Evolutionary conservation across 2,329 filamentous ascomycete species (phyloP).

Genomic region (Colletotrichum brevisporum): DNA sequence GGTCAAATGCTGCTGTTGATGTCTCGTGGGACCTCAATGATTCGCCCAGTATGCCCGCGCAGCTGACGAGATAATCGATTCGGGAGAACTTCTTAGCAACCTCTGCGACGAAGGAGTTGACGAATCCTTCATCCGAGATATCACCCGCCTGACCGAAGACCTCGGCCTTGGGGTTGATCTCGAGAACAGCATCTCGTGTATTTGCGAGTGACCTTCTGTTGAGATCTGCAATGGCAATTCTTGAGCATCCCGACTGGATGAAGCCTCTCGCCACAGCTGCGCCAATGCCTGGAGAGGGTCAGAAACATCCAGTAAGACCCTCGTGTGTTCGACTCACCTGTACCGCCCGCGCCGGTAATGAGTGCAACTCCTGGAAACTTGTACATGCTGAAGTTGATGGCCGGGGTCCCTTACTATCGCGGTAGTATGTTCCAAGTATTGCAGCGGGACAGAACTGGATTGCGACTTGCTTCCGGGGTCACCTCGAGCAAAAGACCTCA

Average conservation of each 20-base stretch:
- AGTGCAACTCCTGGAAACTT: conserved; percentile 60
- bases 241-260: conserved; percentile 62
- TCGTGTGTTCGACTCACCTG: conserved; percentile 48
- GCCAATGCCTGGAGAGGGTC: conserved; percentile 63
- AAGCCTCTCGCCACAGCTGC: conserved; percentile 67
- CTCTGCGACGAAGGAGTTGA: conserved; percentile 53
- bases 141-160: conserved; percentile 58
- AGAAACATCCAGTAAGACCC: background rate
- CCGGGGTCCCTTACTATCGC: background rate
- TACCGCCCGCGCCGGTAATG: conserved; percentile 63
- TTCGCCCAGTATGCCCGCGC: conserved; percentile 65
- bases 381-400: conserved; percentile 25
- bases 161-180: conserved; percentile 50
- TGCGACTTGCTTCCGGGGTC: background rate
- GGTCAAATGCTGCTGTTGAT: conserved; percentile 63
- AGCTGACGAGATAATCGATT: conserved; percentile 70
- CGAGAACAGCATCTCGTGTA: conserved; percentile 51
- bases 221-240: conserved; percentile 69
- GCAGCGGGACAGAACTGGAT: background rate
- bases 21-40: conserved; percentile 61
- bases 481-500: background rate
- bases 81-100: conserved; percentile 55
- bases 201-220: conserved; percentile 55
- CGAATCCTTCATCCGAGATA: conserved; percentile 62
- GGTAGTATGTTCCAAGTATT: background rate